These are phyloP conservation scores for Fusarium haematococcum DNA, from an alignment of 2,329 filamentous ascomycete genomes.

Conservation along the genomic window DNA sequence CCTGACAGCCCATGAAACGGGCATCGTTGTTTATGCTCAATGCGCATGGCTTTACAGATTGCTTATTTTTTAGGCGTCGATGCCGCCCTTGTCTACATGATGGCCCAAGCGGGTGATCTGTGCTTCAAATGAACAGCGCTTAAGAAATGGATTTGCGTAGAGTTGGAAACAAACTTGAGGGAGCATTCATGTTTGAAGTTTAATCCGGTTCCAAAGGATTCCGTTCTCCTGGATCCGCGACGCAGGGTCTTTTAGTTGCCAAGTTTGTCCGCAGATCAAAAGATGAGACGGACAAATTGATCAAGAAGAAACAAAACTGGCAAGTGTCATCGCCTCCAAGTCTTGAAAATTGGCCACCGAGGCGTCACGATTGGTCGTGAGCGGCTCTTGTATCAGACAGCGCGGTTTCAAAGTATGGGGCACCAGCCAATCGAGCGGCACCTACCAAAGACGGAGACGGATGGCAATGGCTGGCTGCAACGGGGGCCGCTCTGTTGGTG, in stretches of 20 bases:
- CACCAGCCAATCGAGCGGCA: conserved; percentile 20
- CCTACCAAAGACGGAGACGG: not conserved
- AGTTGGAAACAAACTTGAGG: not conserved
- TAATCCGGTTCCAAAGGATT: conserved; percentile 12
- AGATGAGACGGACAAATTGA: not conserved
- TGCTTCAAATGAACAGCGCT: not conserved
- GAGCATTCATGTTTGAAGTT: conserved; percentile 2
- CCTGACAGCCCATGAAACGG: conserved; percentile 2
- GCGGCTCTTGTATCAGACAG: conserved; percentile 32
- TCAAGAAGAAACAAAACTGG: not conserved
- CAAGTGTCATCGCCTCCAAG: not conserved
- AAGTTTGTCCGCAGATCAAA: not conserved
- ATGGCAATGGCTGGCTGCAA: not conserved
- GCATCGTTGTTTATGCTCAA: not conserved
- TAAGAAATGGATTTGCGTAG: not conserved
- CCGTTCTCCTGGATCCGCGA: conserved; percentile 17
- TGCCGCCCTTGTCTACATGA: not conserved
- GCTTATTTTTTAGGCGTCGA: not conserved
- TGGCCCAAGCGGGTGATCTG: not conserved
- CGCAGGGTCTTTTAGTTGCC: conserved; percentile 17
- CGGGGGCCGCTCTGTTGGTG: conserved; percentile 13
- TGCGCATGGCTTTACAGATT: not conserved
- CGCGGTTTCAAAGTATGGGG: conserved; percentile 27
- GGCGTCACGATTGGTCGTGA: conserved; percentile 5
- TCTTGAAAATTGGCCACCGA: not conserved